Base-by-base conservation (phyloP, 495 filamentous ascomycete genomes). In the Lophium mytilinum region DNA sequence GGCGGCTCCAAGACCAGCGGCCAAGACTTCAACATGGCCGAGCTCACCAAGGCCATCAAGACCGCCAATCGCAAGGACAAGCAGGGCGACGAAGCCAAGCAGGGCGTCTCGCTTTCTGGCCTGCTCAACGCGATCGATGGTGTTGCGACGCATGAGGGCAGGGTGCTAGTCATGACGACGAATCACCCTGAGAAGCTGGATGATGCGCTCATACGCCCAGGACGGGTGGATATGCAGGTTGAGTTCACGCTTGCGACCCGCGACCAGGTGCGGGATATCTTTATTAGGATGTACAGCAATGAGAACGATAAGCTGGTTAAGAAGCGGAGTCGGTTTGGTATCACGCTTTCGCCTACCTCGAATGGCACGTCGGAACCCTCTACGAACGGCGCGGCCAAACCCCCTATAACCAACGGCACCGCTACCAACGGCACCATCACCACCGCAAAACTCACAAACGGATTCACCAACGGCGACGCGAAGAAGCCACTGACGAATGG, bases 41-140 rank as follows among this genome's bases (percentile, higher is more conserved):
- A 53, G n/a, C 18, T 53, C 21, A 33, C 56, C 14, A 58, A 17
- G 35, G 55, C 43, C 33, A 43, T 42, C 40, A 66, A 18, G 52
- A 56, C 43, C n/a, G 55, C 43, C 8, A 41, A 52, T 21, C 35
- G 51, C 47, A 45, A 51, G 19, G 50, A 53, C 30, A 58, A 55
- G 24, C 17, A 47, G 56, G 34, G 36, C 24, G 55, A 54, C 5
- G 45, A 54, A n/a, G 69, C 66, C 40, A 68, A 72, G 65, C 70
- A 73, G 55, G 73, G 75, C 17, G 82, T 90, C 42, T 83, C 86
- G 0, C 75, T 92, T 8, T 90, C 87, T 0, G 87, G 86, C 0
- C 75, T 94, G 0, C 75, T 94, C n/a, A 93, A 94, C 68, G 81
- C 80, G 45, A 86, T 94, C 57, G 89, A 94, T 63, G 88, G 89